These are phyloP conservation scores for Calonectria leucothoes DNA, from an alignment of 2,329 filamentous ascomycete species.

Conservation along the genomic window DNA sequence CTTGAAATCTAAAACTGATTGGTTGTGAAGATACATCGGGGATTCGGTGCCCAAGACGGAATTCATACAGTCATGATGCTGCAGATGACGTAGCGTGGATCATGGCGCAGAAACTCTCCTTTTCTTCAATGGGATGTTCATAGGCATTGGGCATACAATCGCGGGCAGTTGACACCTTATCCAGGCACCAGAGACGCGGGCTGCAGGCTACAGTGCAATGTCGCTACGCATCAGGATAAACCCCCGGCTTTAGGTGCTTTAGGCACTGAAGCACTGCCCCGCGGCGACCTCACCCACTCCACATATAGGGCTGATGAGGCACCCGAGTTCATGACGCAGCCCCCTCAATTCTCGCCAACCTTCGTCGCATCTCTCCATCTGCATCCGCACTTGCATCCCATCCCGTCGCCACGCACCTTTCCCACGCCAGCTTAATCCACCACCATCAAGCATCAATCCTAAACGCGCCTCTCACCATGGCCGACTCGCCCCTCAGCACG, in stretches of 20 bases:
- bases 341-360: slow-evolving; percentile 5
- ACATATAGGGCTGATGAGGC: slow-evolving; percentile 46
- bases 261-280: slow-evolving; percentile 26
- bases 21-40: too few species aligned
- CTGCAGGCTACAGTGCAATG: not conserved
- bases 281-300: slow-evolving; percentile 29
- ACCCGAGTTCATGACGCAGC: slow-evolving; percentile 40
- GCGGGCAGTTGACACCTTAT: not conserved
- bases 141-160: not conserved
- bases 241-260: not conserved
- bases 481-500: slow-evolving; percentile 40
- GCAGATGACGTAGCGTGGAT: slow-evolving; percentile 8
- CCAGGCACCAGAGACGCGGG: not conserved
- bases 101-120: not conserved
- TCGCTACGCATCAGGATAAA: not conserved
- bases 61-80: not conserved
- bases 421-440: not conserved
- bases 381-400: not conserved
- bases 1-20: too few species aligned
- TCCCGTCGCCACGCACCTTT: not conserved
- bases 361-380: slow-evolving; percentile 3
- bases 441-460: not conserved
- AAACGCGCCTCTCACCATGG: slow-evolving; percentile 30
- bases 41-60: not conserved
- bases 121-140: not conserved